Percentiles rank a stretch among this genome's conserved stretches.
These are phyloP conservation scores for Microbotryum silenes-acaulis DNA, from an alignment of 1,284 basidiomycete species.

Conservation along the genomic window DNA sequence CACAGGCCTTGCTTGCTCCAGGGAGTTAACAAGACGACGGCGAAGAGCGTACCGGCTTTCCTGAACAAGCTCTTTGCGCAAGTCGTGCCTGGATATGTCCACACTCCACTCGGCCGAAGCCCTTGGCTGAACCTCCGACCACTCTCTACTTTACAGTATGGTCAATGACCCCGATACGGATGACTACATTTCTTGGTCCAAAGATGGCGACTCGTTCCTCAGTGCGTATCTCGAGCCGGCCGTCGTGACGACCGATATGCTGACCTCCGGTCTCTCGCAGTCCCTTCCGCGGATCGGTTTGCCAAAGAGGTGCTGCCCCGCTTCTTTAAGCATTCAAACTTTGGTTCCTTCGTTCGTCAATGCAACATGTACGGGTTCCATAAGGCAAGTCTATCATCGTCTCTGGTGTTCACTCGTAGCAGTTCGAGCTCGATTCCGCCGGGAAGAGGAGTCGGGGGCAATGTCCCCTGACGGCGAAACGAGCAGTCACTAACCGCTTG, in stretches of 20 bases:
- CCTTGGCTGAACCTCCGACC: constrained; percentile 9
- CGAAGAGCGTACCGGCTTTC: constrained; percentile 61
- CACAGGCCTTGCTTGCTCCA: background rate
- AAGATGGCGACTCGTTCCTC: constrained; percentile 81
- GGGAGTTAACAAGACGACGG: constrained; percentile 27
- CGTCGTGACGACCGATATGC: background rate
- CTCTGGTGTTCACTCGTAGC: background rate
- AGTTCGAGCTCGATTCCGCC: background rate
- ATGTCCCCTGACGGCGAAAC: background rate
- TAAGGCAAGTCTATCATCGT: constrained; percentile 18
- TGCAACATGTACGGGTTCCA: constrained; percentile 95
- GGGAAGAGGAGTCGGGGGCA: background rate
- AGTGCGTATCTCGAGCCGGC: constrained; percentile 48
- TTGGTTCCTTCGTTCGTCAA: constrained; percentile 88
- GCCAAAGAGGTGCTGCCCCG: constrained; percentile 80
- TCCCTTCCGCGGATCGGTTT: constrained; percentile 87
- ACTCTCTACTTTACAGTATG: constrained; percentile 55
- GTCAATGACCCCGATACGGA: constrained; percentile 76
- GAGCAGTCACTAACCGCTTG: background rate
- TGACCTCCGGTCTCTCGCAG: constrained; percentile 44
- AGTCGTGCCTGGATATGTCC: constrained; percentile 36
- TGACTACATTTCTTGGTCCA: constrained; percentile 81
- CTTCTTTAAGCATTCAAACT: constrained; percentile 96
- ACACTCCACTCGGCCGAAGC: background rate
- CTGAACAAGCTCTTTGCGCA: constrained; percentile 87